Evolutionary conservation across 768 basidiomycete genomes (phyloP).

Genomic region (Boletus patriciae): DNA sequence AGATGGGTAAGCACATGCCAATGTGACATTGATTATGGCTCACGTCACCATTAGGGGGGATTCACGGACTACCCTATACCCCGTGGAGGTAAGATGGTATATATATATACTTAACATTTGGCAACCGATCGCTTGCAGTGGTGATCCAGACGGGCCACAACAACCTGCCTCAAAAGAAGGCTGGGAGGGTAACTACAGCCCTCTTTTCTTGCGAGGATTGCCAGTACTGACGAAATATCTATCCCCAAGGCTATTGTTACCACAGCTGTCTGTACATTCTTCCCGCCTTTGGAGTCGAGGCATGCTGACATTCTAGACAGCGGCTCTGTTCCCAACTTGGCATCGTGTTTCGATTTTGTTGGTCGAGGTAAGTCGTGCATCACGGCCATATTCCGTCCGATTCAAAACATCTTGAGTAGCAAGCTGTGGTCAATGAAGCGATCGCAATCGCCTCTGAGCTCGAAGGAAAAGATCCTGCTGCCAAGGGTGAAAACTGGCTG

Average conservation of each 20-base stretch:
- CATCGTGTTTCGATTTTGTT: conserved; percentile 17
- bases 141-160: conserved; percentile 17
- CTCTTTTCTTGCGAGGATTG: neutral
- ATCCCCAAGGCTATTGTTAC: conserved; percentile 20
- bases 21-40: neutral
- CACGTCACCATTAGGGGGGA: conserved; percentile 5
- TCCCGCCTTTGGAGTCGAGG: neutral
- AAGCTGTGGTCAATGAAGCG: conserved; percentile 18
- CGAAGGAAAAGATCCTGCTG: neutral
- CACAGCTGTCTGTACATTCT: conserved; percentile 12
- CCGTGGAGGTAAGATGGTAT: conserved; percentile 8
- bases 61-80: conserved; percentile 19
- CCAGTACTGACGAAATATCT: conserved; percentile 1
- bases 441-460: conserved; percentile 12
- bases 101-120: too few relatives aligned
- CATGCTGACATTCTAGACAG: conserved; percentile 9
- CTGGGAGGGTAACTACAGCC: conserved; percentile 7
- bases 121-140: conserved; percentile 7
- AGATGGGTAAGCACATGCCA: conserved; percentile 9
- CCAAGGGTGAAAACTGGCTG: conserved; percentile 10
- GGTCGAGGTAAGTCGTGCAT: conserved; percentile 6
- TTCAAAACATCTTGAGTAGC: neutral
- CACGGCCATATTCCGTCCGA: neutral
- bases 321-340: conserved; percentile 25
- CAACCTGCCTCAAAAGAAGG: neutral